These are phyloP conservation scores for Ceratobasidium sp. DNA, from an alignment of 1,284 basidiomycete species.

Conservation along the genomic window DNA sequence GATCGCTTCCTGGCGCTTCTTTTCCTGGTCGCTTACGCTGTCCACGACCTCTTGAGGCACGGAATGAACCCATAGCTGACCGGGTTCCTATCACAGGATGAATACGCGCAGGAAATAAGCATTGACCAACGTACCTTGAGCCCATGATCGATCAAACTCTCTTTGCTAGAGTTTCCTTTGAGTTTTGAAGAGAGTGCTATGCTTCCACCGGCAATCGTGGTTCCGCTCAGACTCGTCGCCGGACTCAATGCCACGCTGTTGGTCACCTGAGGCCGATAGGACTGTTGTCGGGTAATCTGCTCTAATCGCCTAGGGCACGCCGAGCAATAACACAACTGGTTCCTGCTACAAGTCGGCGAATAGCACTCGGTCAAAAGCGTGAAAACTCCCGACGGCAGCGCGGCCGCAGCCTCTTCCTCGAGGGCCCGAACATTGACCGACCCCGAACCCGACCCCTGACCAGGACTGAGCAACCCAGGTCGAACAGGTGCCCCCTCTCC, in stretches of 20 bases:
- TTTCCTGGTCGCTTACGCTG: constrained; percentile 89
- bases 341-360: constrained; percentile 94
- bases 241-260: constrained; percentile 10
- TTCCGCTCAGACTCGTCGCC: constrained; percentile 77
- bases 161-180: constrained; percentile 66
- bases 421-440: constrained; percentile 39
- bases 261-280: constrained; percentile 6
- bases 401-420: constrained; percentile 60
- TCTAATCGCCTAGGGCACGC: constrained; percentile 94
- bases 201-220: constrained; percentile 81
- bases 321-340: constrained; percentile 94
- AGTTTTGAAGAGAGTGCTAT: constrained; percentile 9
- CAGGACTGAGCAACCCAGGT: constrained; percentile 43
- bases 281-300: constrained; percentile 80
- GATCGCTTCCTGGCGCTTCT: constrained; percentile 97
- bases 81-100: constrained; percentile 69
- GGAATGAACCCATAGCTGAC: constrained; percentile 96
- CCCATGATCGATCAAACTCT: constrained; percentile 78
- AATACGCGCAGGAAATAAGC: constrained; percentile 43
- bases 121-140: constrained; percentile 56
- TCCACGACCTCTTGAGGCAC: constrained; percentile 94
- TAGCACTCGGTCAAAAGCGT: constrained; percentile 98
- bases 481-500: constrained; percentile 46
- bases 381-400: constrained; percentile 93
- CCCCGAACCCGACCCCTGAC: constrained; percentile 56